A percentile compares a stretch with the other conserved stretches of the same genome.
Evolutionary conservation across 495 filamentous ascomycete species (phyloP).

Genomic region (Platismatia glauca): DNA sequence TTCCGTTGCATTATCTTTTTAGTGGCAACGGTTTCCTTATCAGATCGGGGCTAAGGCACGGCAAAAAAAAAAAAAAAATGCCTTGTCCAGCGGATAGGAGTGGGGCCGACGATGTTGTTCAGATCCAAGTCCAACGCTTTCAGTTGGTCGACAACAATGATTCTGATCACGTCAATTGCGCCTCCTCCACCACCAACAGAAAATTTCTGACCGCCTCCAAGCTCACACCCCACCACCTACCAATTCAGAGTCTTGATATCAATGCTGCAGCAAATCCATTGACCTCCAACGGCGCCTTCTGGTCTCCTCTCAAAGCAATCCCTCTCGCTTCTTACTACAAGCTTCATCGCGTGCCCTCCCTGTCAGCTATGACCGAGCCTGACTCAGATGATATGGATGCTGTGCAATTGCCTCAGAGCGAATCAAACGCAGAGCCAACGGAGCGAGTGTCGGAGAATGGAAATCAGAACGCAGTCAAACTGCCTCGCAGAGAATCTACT

Average conservation of each 20-base stretch:
- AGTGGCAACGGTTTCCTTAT: slow-evolving; percentile 8
- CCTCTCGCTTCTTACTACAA: slow-evolving; percentile 26
- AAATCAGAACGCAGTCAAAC: slow-evolving; percentile 26
- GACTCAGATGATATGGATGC: slow-evolving; percentile 7
- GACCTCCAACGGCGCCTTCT: slow-evolving; percentile 19
- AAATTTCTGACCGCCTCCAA: slow-evolving; percentile 21
- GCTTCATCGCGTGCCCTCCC: slow-evolving; percentile 25
- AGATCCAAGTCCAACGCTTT: slow-evolving; percentile 14
- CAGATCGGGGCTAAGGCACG: not conserved
- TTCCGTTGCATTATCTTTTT: not conserved
- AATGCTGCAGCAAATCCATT: slow-evolving; percentile 13
- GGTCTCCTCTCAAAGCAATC: slow-evolving; percentile 23
- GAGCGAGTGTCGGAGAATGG: slow-evolving; percentile 17
- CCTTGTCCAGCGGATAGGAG: slow-evolving; percentile 13
- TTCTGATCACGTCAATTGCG: slow-evolving; percentile 17
- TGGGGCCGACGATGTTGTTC: slow-evolving; percentile 9
- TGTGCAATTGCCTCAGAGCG: slow-evolving; percentile 17
- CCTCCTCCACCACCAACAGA: slow-evolving; percentile 17
- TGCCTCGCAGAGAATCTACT: slow-evolving; percentile 18
- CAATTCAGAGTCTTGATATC: slow-evolving; percentile 14
- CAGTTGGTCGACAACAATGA: slow-evolving; percentile 16
- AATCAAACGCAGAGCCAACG: slow-evolving; percentile 13
- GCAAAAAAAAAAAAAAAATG: not conserved
- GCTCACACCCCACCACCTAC: slow-evolving; percentile 24
- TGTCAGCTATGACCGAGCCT: slow-evolving; percentile 19